Evolutionary conservation across 306 rosid species (phyloP), one percentile per base, ranked within the genome.

Genomic region (Cicer pinnatifidum): DNA sequence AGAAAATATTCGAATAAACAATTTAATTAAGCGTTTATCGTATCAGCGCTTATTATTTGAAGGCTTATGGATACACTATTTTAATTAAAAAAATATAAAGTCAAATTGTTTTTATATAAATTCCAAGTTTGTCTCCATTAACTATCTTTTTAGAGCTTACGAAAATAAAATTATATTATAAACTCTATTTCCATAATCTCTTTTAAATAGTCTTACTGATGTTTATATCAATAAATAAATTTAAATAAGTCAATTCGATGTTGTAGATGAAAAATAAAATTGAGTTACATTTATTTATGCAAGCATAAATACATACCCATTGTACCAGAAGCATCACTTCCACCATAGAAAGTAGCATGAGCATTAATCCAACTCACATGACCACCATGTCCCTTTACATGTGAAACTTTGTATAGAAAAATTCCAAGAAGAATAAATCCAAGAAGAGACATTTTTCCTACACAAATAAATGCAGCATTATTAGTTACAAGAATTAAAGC

Each of bases 361-460:
- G 84, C 87, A 80, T 52, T 68, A 7, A 38, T 81, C 87, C 87
- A 84, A 39, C 74, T 81, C 5, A 73, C 84, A 67, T 83, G 80
- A 28, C 77, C 80, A 11, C 80, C 84, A 53, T 81, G 73, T 1
- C 88, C 92, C 20, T 80, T 67, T 12, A 82, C 91, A 57, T 85
- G 81, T 47, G 87, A 78, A 37, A 84, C 71, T 52, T 82, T 17
- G 61, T 72, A 80, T 43, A 86, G 11, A 74, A 86, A n/a, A 74
- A 81, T 54, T 15, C 75, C 88, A 40, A 84, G 11, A 5, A 91
- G 78, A 59, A 91, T 71, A 61, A 86, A 44, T 50, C 82, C 87
- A 56, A 80, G 72, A 41, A 44, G 38, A 56, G 79, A 86, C 97
- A 90, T 90, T 67, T 73, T 62, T 67, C 84, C 93, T 82, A 88